Evolutionary conservation across 257 asterid species (phyloP).

Genomic region (Rubia yunnanensis): DNA sequence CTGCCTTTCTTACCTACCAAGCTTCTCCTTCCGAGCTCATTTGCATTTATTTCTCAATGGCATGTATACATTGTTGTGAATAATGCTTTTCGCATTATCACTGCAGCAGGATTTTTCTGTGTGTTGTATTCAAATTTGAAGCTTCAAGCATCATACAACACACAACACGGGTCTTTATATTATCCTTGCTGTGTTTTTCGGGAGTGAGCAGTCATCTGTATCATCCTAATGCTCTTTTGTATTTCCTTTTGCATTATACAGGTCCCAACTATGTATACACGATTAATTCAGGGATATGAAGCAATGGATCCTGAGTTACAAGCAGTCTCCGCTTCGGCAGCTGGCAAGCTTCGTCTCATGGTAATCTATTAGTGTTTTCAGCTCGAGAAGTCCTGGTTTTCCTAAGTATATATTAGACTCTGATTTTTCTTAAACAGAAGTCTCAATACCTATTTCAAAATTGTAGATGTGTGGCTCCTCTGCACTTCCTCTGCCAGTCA

Average conservation of each 20-base stretch:
- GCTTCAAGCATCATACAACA: not conserved
- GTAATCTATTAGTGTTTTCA: slow-evolving; percentile 31
- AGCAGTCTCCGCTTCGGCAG: slow-evolving; percentile 62
- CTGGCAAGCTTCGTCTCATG: slow-evolving; percentile 85
- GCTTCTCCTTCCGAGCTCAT: not conserved
- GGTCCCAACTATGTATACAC: slow-evolving; percentile 98
- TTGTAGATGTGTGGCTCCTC: slow-evolving; percentile 97
- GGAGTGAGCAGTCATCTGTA: not conserved
- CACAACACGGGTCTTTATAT: not conserved
- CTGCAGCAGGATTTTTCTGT: not conserved
- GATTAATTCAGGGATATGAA: slow-evolving; percentile 92
- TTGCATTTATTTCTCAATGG: not conserved
- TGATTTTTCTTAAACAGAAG: not conserved
- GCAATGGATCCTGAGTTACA: slow-evolving; percentile 72
- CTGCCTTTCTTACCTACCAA: not conserved
- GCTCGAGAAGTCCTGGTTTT: not conserved
- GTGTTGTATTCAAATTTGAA: not conserved
- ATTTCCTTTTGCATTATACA: slow-evolving; percentile 14
- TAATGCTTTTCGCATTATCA: not conserved
- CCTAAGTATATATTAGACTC: not conserved
- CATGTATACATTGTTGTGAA: not conserved
- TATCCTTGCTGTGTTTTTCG: not conserved
- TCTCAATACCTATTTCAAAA: not conserved
- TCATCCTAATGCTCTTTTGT: not conserved
- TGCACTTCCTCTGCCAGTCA: slow-evolving; percentile 93